Percentiles rank a stretch among this genome's conserved stretches.
phyloP scores from a whole-genome alignment of 768 basidiomycete genomes.

The Lactarius quietus region DNA sequence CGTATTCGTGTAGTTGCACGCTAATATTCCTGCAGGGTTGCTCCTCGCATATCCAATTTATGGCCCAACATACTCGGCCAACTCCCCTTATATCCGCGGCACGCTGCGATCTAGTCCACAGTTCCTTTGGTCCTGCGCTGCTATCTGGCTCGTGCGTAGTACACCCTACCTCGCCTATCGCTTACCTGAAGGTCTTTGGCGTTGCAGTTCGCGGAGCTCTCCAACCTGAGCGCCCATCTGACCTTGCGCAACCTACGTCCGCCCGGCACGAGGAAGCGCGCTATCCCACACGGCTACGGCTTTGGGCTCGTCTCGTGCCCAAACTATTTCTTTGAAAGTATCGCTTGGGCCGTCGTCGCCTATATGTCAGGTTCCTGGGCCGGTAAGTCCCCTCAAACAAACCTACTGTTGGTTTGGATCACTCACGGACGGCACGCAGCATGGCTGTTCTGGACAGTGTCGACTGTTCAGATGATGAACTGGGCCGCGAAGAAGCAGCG shows the following conservation, averaged over 20 bases:
- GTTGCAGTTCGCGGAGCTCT: constrained; percentile 72
- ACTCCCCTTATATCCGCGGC: constrained; percentile 57
- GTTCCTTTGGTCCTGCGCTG: constrained; percentile 65
- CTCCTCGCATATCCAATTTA: constrained; percentile 79
- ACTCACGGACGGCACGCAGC: constrained; percentile 38
- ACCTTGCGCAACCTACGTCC: constrained; percentile 84
- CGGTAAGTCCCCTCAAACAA: constrained; percentile 48
- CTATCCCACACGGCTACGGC: constrained; percentile 91
- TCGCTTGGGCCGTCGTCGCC: constrained; percentile 70
- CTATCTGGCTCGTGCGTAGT: constrained; percentile 69
- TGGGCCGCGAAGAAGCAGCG: constrained; percentile 94
- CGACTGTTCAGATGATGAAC: constrained; percentile 62
- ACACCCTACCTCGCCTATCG: not conserved
- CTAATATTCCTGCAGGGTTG: constrained; percentile 45
- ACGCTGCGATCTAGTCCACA: constrained; percentile 59
- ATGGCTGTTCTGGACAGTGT: constrained; percentile 60
- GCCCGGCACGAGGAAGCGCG: constrained; percentile 67
- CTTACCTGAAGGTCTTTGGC: not conserved
- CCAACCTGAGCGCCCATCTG: constrained; percentile 81
- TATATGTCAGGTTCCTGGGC: constrained; percentile 75
- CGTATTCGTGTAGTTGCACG: not conserved
- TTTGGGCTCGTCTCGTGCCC: constrained; percentile 85
- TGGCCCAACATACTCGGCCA: constrained; percentile 68
- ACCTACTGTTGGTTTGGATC: not conserved
- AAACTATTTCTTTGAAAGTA: constrained; percentile 90